Conservation (phyloP, 495 filamentous ascomycete species). For the Aspergillus conjunctus region DNA sequence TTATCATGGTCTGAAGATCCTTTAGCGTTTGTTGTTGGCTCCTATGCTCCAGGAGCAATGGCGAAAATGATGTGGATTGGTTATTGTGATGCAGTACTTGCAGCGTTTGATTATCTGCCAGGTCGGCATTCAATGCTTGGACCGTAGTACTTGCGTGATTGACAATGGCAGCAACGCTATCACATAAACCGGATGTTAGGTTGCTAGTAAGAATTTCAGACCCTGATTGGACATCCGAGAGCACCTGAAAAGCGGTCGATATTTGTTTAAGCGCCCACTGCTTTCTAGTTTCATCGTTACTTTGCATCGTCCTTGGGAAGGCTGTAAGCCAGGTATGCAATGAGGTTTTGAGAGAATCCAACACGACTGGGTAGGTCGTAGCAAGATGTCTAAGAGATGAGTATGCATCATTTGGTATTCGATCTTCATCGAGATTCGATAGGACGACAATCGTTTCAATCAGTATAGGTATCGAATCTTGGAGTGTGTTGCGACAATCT, state of each 20-base stretch:
- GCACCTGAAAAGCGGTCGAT: constrained; percentile 67
- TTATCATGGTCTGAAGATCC: constrained; percentile 51
- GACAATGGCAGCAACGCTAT: constrained; percentile 48
- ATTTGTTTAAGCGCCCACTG: constrained; percentile 71
- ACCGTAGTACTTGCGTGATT: constrained; percentile 30
- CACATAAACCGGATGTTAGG: constrained; percentile 57
- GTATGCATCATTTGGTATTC: constrained; percentile 41
- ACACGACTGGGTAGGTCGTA: constrained; percentile 61
- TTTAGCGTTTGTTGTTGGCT: constrained; percentile 63
- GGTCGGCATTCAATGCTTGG: constrained; percentile 32
- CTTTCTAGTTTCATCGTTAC: constrained; percentile 77
- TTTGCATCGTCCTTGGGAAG: constrained; percentile 81
- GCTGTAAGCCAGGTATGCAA: constrained; percentile 80
- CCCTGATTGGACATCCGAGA: constrained; percentile 65
- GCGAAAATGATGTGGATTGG: constrained; percentile 50
- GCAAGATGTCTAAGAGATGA: constrained; percentile 59
- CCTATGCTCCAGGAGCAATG: constrained; percentile 63
- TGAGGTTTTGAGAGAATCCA: constrained; percentile 68
- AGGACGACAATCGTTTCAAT: constrained; percentile 82
- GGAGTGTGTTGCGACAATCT: constrained; percentile 72
- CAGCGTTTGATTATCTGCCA: constrained; percentile 25
- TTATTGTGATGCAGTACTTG: constrained; percentile 29
- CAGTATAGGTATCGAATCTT: constrained; percentile 67
- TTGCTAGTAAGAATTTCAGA: constrained; percentile 70
- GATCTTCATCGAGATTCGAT: constrained; percentile 53